phyloP scores from a whole-genome alignment of 768 basidiomycete genomes.

The Leucocoprinus leucothites region DNA sequence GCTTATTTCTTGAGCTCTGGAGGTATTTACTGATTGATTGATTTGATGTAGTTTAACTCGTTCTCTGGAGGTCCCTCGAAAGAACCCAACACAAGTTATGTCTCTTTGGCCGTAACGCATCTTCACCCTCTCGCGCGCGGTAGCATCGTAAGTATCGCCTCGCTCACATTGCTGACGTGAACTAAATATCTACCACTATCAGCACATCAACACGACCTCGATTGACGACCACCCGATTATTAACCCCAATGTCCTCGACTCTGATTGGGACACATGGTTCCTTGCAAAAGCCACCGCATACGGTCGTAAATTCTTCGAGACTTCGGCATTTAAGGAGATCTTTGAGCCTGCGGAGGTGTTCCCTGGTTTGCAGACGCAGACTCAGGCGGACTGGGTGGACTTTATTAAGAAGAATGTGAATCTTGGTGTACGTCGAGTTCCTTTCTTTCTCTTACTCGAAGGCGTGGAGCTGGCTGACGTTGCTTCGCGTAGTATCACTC shows the following conservation, averaged over 20 bases:
- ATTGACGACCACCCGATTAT: slow-evolving; percentile 60
- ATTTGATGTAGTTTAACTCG: slow-evolving; percentile 25
- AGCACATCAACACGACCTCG: slow-evolving; percentile 50
- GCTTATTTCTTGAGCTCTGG: background rate
- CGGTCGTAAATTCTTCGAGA: slow-evolving; percentile 28
- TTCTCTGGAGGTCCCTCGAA: slow-evolving; percentile 26
- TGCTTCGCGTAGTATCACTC: slow-evolving; percentile 24
- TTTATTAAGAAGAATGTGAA: slow-evolving; percentile 22
- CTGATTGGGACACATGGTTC: slow-evolving; percentile 31
- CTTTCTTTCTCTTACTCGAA: background rate
- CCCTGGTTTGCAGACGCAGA: slow-evolving; percentile 22
- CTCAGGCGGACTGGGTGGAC: slow-evolving; percentile 23
- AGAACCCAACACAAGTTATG: slow-evolving; percentile 28
- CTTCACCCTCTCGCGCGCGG: slow-evolving; percentile 48
- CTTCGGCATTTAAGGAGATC: slow-evolving; percentile 25
- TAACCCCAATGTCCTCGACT: slow-evolving; percentile 47
- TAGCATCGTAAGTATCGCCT: slow-evolving; percentile 23
- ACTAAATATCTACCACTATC: slow-evolving; percentile 7
- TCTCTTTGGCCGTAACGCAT: slow-evolving; percentile 31
- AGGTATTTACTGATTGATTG: background rate
- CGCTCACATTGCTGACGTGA: no score
- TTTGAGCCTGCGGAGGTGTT: slow-evolving; percentile 26
- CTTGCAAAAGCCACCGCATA: slow-evolving; percentile 29
- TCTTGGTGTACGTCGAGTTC: slow-evolving; percentile 19
- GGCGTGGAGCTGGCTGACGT: background rate